A percentile compares a stretch with the other conserved stretches of the same genome.
Conservation (phyloP, 2,329 filamentous ascomycete genomes). For the Cladobotryum protrusum region DNA sequence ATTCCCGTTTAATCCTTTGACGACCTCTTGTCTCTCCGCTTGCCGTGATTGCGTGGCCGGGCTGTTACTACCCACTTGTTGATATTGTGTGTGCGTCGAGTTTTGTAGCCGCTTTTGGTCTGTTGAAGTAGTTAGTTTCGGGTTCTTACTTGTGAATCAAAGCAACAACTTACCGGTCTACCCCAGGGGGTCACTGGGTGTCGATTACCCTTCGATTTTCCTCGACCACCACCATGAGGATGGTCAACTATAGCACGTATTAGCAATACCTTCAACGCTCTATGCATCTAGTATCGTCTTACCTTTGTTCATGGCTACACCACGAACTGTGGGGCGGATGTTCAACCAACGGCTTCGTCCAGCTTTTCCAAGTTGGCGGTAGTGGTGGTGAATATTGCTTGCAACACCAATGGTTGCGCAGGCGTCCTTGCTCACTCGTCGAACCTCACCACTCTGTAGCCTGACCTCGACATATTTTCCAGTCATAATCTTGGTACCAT, state of each 20-base stretch:
- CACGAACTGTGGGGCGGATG: slow-evolving; percentile 90
- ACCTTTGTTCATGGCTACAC: slow-evolving; percentile 98
- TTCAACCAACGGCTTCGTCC: slow-evolving; percentile 90
- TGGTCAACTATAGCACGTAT: slow-evolving; percentile 61
- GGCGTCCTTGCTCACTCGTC: slow-evolving; percentile 83
- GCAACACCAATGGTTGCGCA: slow-evolving; percentile 92
- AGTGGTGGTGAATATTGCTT: slow-evolving; percentile 89
- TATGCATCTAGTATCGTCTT: slow-evolving; percentile 25
- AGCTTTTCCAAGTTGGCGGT: slow-evolving; percentile 87
- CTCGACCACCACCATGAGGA: slow-evolving; percentile 96
- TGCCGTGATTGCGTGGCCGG: slow-evolving; percentile 83
- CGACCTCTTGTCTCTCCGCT: slow-evolving; percentile 63
- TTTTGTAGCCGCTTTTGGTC: slow-evolving; percentile 88
- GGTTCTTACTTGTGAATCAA: neutral
- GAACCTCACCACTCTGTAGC: slow-evolving; percentile 87
- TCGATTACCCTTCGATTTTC: slow-evolving; percentile 98
- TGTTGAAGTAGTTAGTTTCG: slow-evolving; percentile 20
- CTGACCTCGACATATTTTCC: slow-evolving; percentile 77
- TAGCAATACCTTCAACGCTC: neutral
- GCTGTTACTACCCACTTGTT: slow-evolving; percentile 88
- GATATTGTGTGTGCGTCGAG: slow-evolving; percentile 76
- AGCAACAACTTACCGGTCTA: slow-evolving; percentile 64
- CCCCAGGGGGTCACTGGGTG: slow-evolving; percentile 96
- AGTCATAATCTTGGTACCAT: slow-evolving; percentile 55
- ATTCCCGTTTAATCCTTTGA: slow-evolving; percentile 20